Evolutionary conservation across 768 basidiomycete species (phyloP), one percentile per base, ranked within the genome.

Genomic region (Serendipita vermifera): DNA sequence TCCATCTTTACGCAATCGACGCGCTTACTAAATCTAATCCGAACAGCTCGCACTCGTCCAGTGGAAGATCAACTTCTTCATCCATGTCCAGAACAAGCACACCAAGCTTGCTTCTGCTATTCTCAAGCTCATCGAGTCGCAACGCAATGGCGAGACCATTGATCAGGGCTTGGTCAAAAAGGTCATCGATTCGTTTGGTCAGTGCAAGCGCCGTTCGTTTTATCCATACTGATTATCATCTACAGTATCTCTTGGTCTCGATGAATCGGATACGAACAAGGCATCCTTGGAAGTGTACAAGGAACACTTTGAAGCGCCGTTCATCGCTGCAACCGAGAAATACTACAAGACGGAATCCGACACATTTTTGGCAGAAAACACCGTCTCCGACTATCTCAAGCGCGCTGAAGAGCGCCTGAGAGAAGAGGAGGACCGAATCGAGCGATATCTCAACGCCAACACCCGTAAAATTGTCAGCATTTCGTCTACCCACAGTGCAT

Each of bases 341-440:
- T 96, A 90, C 69, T 99, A 98, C 75, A 83, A 80, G 64, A 78
- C 84, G 62, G 93, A 99, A 69, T 93, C 91, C 0, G 84, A 90
- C 61, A 77, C 83, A 3, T 99, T 91, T 75, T 77, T 97, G 26
- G 82, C 84, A 1, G 81, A 83, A 64, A 90, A 90, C 71, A 85
- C 78, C 57, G 84, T 97, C 51, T 87, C 89, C 11, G 94, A 97
- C 65, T 99, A 97, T 68, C 74, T 99, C 67, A 91, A 83, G 72
- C 93, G 88, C 69, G 93, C 90, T 0, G 94, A 96, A 66, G 86
- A 87, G 64, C 80, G 94, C 40, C 71, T 99, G 57, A 79, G 81
- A 57, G 93, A 99, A 69, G 94, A 99, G 64, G 90, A 94, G 68
- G 88, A 93, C 65, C 81, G 94, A 22, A 90, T 97, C 20, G 93